Conservation (phyloP, 371 early-diverging fungal species). For the Mucor saturninus region DNA sequence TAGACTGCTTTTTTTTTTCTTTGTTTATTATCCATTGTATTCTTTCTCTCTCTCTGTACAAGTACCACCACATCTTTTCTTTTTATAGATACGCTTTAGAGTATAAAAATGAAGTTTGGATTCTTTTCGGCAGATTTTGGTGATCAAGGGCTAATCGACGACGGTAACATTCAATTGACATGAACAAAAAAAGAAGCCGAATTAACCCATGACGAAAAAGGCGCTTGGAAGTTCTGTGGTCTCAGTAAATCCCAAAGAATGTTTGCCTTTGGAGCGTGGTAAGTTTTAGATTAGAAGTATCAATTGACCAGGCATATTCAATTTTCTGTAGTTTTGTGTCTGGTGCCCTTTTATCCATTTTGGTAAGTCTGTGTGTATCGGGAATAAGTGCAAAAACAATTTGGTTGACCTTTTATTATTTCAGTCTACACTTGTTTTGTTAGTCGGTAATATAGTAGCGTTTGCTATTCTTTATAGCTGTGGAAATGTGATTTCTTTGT, state of each 20-base stretch:
- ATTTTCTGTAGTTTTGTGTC: conserved; percentile 56
- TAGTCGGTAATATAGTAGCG: conserved; percentile 59
- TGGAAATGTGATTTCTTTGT: conserved; percentile 86
- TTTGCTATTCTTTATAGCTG: conserved; percentile 92
- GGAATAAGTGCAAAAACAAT: conserved; percentile 5
- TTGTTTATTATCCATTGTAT: no score
- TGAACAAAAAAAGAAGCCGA: not conserved
- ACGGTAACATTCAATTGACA: conserved; percentile 33
- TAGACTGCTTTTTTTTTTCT: no score
- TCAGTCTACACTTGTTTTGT: conserved; percentile 71
- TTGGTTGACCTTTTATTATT: not conserved
- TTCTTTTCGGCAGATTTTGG: conserved; percentile 49
- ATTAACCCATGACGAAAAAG: conserved; percentile 19
- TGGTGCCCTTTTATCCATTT: conserved; percentile 77
- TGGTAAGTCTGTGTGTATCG: conserved; percentile 52
- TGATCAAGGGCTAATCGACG: conserved; percentile 54
- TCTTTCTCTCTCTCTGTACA: no score
- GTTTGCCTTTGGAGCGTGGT: conserved; percentile 88
- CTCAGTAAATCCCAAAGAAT: conserved; percentile 83
- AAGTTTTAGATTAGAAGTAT: not conserved
- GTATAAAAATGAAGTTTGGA: conserved; percentile 37
- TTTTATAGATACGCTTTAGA: no score
- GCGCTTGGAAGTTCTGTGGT: conserved; percentile 55
- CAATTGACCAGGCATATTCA: not conserved
- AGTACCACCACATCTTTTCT: no score